Conservation (phyloP, 2,329 filamentous ascomycete species). For the Penicillium concentricum region DNA sequence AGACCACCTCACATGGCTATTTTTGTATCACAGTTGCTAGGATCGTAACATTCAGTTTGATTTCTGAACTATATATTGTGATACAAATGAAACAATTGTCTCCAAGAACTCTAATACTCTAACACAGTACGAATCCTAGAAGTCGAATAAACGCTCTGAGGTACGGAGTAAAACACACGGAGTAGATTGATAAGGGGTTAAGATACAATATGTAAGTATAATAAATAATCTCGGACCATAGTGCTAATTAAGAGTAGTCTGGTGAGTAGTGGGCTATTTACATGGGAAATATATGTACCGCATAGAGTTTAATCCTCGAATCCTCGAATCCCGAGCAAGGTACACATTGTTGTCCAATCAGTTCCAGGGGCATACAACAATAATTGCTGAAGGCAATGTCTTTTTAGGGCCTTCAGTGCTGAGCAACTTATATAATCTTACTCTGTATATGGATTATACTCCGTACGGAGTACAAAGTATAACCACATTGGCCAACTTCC, state of each 20-base stretch:
- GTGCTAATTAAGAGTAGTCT: not conserved
- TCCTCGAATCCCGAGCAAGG: not conserved
- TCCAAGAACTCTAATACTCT: not conserved
- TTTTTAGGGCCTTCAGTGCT: not conserved
- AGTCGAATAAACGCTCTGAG: not conserved
- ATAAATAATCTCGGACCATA: not conserved
- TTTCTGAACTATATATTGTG: not conserved
- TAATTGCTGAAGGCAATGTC: not conserved
- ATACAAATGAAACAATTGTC: not conserved
- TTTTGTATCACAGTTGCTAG: not conserved
- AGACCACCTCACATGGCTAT: conserved; percentile 6
- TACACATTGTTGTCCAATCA: not conserved
- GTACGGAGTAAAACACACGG: not conserved
- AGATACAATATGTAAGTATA: not conserved
- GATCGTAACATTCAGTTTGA: not conserved
- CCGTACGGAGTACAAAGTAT: not conserved
- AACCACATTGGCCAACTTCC: conserved; percentile 5
- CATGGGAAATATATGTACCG: not conserved
- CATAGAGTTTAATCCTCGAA: not conserved
- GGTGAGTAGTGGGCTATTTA: not conserved
- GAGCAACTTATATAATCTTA: not conserved
- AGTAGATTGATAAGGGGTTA: not conserved
- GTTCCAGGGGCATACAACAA: not conserved
- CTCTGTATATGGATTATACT: not conserved
- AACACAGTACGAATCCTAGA: not conserved